Percentiles rank a stretch among this genome's conserved stretches.
These are phyloP conservation scores for Farysia itapuensis DNA, from an alignment of 1,284 basidiomycete genomes.

Conservation along the genomic window DNA sequence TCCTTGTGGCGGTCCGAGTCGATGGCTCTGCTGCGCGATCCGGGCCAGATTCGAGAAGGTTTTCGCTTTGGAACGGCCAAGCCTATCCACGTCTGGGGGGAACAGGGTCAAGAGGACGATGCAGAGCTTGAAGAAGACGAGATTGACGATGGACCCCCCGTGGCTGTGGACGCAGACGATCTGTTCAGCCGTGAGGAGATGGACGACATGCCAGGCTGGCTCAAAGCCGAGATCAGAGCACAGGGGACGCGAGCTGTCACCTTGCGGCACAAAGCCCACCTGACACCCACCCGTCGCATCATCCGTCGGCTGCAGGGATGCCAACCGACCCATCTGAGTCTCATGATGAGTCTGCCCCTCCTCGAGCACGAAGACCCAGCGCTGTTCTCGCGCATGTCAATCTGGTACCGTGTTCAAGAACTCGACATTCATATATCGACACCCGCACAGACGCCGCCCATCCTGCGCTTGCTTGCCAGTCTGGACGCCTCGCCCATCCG, in stretches of 20 bases:
- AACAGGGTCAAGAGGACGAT: conserved; percentile 9
- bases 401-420: conserved; percentile 52
- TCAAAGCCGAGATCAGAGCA: conserved; percentile 41
- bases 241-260: conserved; percentile 38
- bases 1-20: conserved; percentile 56
- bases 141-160: conserved; percentile 1
- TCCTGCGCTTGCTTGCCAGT: conserved; percentile 37
- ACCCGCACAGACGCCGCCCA: conserved; percentile 34
- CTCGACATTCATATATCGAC: conserved; percentile 49
- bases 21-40: conserved; percentile 50
- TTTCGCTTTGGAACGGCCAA: conserved; percentile 32
- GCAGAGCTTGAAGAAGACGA: neutral
- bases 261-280: conserved; percentile 45
- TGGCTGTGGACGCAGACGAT: conserved; percentile 16
- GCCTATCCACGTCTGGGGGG: conserved; percentile 45
- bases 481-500: conserved; percentile 37
- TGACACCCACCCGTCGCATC: conserved; percentile 29
- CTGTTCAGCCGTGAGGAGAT: conserved; percentile 34
- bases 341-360: conserved; percentile 51
- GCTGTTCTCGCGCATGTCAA: conserved; percentile 44
- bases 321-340: conserved; percentile 41
- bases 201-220: conserved; percentile 55
- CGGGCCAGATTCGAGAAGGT: conserved; percentile 45
- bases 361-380: conserved; percentile 52
- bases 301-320: conserved; percentile 31